Conservation (phyloP, 257 asterid species). For the Parsonsia alboflavescens region DNA sequence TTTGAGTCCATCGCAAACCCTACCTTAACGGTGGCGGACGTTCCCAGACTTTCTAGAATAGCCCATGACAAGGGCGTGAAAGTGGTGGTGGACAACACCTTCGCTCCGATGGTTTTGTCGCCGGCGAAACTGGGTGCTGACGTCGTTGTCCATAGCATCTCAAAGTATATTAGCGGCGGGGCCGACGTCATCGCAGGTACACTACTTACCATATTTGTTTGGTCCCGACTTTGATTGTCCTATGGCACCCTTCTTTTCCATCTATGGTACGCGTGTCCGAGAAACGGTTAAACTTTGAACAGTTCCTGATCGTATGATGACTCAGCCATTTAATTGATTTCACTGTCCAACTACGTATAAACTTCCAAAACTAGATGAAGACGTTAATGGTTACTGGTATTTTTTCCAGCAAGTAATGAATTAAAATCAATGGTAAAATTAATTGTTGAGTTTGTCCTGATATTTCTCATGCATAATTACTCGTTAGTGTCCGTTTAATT, state of each 20-base stretch:
- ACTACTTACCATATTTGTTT: not conserved
- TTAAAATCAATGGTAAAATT: too few species aligned
- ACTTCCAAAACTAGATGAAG: not conserved
- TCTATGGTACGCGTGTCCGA: slow-evolving; percentile 4
- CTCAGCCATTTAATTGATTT: not conserved
- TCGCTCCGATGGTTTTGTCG: slow-evolving; percentile 92
- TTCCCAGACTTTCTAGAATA: slow-evolving; percentile 72
- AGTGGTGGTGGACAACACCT: slow-evolving; percentile 89
- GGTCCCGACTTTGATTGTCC: not conserved
- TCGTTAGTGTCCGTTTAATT: too few species aligned
- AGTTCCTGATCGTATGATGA: not conserved
- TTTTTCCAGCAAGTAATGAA: too few species aligned
- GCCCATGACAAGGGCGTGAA: slow-evolving; percentile 83
- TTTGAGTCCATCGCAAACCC: slow-evolving; percentile 83
- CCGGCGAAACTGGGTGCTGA: slow-evolving; percentile 92
- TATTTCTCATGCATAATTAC: too few species aligned
- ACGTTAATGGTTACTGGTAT: not conserved
- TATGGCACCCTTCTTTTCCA: not conserved
- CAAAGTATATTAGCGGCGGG: slow-evolving; percentile 91
- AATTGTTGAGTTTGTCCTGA: too few species aligned
- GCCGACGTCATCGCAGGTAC: slow-evolving; percentile 92
- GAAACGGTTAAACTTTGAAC: not conserved
- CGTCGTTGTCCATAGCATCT: slow-evolving; percentile 84
- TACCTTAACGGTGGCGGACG: slow-evolving; percentile 73
- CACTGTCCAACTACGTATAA: not conserved